A percentile compares a stretch with the other conserved stretches of the same genome.
These are phyloP conservation scores for Acacia confusa DNA, from an alignment of 306 rosid species.

Conservation along the genomic window DNA sequence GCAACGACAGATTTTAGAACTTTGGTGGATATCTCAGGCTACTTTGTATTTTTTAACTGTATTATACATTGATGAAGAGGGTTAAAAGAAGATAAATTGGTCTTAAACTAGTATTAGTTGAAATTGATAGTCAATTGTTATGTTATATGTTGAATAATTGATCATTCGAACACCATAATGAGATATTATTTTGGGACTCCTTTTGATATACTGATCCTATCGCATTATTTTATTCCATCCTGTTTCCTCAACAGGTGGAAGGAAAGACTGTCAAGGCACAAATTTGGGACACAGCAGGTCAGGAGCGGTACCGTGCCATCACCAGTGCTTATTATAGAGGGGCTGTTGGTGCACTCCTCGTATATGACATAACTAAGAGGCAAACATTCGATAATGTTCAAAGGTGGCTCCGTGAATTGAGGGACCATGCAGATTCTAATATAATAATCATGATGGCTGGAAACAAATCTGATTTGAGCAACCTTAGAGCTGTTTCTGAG, in stretches of 20 bases:
- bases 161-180: slow-evolving; percentile 3
- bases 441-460: slow-evolving; percentile 99
- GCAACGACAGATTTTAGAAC: background rate
- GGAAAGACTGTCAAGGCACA: slow-evolving; percentile 98
- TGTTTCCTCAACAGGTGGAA: slow-evolving; percentile 59
- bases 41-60: background rate
- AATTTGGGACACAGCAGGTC: slow-evolving; percentile 99
- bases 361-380: slow-evolving; percentile 91
- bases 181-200: background rate
- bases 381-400: slow-evolving; percentile 92
- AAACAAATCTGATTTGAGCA: slow-evolving; percentile 85
- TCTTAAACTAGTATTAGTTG: background rate
- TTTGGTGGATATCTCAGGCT: background rate
- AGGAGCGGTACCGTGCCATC: slow-evolving; percentile 98
- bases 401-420: slow-evolving; percentile 96
- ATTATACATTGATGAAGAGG: background rate
- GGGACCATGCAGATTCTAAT: slow-evolving; percentile 98
- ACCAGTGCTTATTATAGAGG: slow-evolving; percentile 99
- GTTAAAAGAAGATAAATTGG: background rate
- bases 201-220: slow-evolving; percentile 10
- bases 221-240: background rate
- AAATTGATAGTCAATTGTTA: background rate
- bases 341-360: slow-evolving; percentile 96
- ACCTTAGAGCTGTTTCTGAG: slow-evolving; percentile 85
- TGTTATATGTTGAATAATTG: background rate